Percentiles rank a stretch among this genome's conserved stretches.
Conservation (phyloP, 192 early-diverging fungal genomes). For the Entomortierella chlamydospora region DNA sequence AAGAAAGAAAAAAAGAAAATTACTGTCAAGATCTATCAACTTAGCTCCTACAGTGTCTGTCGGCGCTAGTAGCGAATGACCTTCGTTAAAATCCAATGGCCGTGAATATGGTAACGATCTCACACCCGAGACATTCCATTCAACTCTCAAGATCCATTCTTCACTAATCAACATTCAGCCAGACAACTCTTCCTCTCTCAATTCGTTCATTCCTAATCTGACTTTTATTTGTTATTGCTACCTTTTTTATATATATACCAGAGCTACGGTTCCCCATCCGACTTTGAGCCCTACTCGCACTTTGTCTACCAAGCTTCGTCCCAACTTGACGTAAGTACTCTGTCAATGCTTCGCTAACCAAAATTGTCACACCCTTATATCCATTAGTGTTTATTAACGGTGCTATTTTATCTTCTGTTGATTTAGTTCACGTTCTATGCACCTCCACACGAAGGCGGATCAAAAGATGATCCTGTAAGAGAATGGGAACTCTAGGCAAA, state of each 20-base stretch:
- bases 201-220: background rate
- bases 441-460: constrained; percentile 25
- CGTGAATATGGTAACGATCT: constrained; percentile 32
- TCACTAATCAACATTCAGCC: no score
- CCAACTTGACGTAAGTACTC: constrained; percentile 51
- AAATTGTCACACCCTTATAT: no score
- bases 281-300: constrained; percentile 44
- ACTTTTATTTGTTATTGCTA: background rate
- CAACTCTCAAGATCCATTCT: no score
- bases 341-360: background rate
- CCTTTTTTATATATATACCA: constrained; percentile 1
- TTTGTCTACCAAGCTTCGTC: constrained; percentile 33
- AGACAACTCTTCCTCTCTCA: background rate
- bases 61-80: constrained; percentile 17
- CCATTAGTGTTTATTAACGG: background rate
- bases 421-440: constrained; percentile 37
- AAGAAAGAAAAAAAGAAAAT: background rate
- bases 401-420: background rate
- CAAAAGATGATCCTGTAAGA: constrained; percentile 24
- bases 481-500: background rate
- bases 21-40: no score
- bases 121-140: no score
- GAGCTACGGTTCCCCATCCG: constrained; percentile 38
- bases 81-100: constrained; percentile 14
- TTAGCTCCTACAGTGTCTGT: constrained; percentile 1